Base-by-base conservation (phyloP, 1,284 basidiomycete species). In the Trichosporon faecale region DNA sequence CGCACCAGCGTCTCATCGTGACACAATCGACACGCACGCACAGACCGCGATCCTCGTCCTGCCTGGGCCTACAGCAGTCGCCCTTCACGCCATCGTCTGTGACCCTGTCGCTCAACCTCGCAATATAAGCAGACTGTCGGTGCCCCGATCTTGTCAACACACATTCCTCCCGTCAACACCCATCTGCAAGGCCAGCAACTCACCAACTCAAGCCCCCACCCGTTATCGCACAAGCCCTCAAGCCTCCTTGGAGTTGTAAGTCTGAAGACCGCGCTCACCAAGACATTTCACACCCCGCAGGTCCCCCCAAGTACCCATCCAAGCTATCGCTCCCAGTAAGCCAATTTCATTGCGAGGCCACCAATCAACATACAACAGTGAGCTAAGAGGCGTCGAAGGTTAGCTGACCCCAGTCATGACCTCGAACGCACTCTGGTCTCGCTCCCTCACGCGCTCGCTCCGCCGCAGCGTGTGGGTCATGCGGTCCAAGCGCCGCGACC, bases 401-500 rank as follows among this genome's bases (percentile, higher is more conserved):
- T 12, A 44, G 40, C 40, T 44, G 12, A 44, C 18, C 4, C 16
- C 49, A 52, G 49, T 4, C 23, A 52, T 52, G 49, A 25, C 49
- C 11, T 52, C 49, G 72, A 66, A 12, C 57, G 29, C 57, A 5
- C 27, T 31, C 57, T 33, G 27, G 57, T 4, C 57, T 12, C 57
- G 57, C 57, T 25, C 27, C 18, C 31, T 61, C 16, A n/a, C 57
- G 5, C 57, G 57, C 57, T 61, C 57, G 16, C 57, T 61, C 27
- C 57, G 63, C 35, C 37, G 63, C 35, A 37, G 63, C 21, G 63
- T 40, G 33, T 64, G 63, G 35, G 33, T 37, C 46, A 49, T 68
- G 57, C 57, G 57, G 27, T 61, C 57, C 16, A 61, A 61, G 57
- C 57, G 57, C 16, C 57, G 57, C 57, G 57, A 61, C 57, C 57